phyloP scores from a whole-genome alignment of 768 basidiomycete genomes.

The Psilocybe subaeruginosa region DNA sequence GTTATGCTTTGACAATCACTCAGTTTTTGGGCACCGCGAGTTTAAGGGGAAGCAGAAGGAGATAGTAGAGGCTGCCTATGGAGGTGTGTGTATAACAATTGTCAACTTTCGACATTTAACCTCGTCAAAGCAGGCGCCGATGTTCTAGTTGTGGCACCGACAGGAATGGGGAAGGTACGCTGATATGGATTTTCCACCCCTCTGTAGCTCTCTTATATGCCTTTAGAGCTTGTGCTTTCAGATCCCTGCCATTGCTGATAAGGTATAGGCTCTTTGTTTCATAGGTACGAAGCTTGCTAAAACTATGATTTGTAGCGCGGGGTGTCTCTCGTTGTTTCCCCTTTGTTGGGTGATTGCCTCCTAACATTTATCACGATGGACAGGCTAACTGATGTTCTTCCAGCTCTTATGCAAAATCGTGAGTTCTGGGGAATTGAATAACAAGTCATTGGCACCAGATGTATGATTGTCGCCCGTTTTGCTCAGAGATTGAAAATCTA shows the following conservation, averaged over 20 bases:
- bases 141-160: conserved; percentile 82
- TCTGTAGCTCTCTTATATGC: not conserved
- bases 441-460: not conserved
- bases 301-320: conserved; percentile 49
- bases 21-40: conserved; percentile 69
- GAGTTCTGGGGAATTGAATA: conserved; percentile 20
- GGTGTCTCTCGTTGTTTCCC: conserved; percentile 76
- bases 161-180: conserved; percentile 87
- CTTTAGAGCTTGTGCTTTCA: conserved; percentile 83
- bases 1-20: not conserved
- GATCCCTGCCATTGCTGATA: conserved; percentile 71
- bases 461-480: not conserved
- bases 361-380: not conserved
- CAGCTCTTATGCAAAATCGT: conserved; percentile 88
- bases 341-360: conserved; percentile 58
- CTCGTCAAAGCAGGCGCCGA: conserved; percentile 52
- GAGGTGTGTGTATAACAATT: conserved; percentile 40
- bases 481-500: conserved; percentile 65
- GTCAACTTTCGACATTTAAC: not conserved
- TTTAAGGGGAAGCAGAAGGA: conserved; percentile 83
- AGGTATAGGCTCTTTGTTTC: conserved; percentile 35
- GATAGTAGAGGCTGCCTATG: conserved; percentile 71
- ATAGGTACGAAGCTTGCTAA: not conserved
- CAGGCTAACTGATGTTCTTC: not conserved
- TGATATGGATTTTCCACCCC: not conserved